Percentiles rank a stretch among this genome's conserved stretches.
Evolutionary conservation across 441 rosid genomes (phyloP).

Genomic region (Corymbia citriodora): DNA sequence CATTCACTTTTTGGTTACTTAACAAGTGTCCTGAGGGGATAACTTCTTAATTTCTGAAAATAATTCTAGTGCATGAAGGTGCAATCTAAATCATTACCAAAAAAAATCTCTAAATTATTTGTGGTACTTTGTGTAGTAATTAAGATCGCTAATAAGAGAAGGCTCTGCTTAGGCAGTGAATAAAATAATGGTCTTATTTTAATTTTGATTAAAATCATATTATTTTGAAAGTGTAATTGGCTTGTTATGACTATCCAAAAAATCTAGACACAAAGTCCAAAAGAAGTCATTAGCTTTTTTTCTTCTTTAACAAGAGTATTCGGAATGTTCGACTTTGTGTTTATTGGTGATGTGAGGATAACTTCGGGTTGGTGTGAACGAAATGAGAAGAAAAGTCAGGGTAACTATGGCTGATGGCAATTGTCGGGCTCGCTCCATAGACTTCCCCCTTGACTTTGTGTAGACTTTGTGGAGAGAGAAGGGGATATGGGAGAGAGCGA

Average conservation of each 20-base stretch:
- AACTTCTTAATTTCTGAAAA: neutral
- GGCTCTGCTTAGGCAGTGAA: neutral
- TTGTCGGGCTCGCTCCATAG: no score
- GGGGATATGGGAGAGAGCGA: no score
- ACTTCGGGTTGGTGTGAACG: no score
- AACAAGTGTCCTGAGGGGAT: neutral
- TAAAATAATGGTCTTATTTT: neutral
- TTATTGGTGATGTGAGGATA: no score
- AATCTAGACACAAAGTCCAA: neutral
- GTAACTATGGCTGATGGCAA: no score
- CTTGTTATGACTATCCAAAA: neutral
- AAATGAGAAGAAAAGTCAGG: no score
- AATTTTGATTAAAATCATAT: neutral
- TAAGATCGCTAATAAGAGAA: neutral
- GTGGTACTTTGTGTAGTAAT: neutral
- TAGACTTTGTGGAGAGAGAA: no score
- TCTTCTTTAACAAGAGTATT: neutral
- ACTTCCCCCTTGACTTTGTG: no score
- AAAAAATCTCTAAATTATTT: neutral
- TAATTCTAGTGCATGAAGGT: neutral
- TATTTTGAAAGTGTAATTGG: neutral
- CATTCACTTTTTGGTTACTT: neutral
- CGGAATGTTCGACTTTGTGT: fast-evolving
- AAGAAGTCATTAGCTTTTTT: no score
- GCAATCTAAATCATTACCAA: neutral